Conservation (phyloP, 1,284 basidiomycete genomes). For the Microbotryum intermedium region DNA sequence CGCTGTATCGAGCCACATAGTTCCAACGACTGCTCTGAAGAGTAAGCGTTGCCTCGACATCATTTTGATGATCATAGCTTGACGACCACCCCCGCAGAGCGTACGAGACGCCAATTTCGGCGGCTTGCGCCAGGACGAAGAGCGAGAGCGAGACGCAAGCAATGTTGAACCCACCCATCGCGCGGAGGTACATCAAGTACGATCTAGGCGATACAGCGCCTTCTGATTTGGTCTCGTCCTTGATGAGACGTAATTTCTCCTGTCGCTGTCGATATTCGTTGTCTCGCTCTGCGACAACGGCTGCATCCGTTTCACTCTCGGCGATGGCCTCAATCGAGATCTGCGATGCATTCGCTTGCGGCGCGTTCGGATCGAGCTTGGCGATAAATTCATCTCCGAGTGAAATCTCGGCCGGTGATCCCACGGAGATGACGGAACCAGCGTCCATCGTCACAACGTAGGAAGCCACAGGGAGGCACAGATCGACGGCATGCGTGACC, state of each 20-base stretch:
- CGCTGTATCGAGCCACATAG: too few species aligned
- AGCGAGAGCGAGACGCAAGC: slow-evolving; percentile 11
- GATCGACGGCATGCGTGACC: slow-evolving; percentile 73
- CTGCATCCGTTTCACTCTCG: slow-evolving; percentile 9
- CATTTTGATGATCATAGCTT: slow-evolving; percentile 22
- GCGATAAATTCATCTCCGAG: neutral
- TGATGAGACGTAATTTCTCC: slow-evolving; percentile 29
- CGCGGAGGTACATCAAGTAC: slow-evolving; percentile 18
- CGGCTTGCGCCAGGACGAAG: slow-evolving; percentile 20
- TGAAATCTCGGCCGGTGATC: slow-evolving; percentile 30
- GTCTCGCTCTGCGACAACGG: neutral
- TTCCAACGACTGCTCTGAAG: too few species aligned
- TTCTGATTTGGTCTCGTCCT: slow-evolving; percentile 27
- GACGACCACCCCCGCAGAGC: slow-evolving; percentile 30
- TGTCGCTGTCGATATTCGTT: slow-evolving; percentile 7
- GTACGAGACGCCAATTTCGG: slow-evolving; percentile 24
- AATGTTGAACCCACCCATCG: slow-evolving; percentile 24
- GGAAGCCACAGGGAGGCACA: slow-evolving; percentile 44
- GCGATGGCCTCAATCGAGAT: slow-evolving; percentile 24
- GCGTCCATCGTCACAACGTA: slow-evolving; percentile 40
- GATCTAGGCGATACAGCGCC: slow-evolving; percentile 2
- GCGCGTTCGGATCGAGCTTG: neutral
- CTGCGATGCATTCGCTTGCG: neutral
- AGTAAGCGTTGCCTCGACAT: too few species aligned
- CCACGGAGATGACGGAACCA: slow-evolving; percentile 36